These are phyloP conservation scores for Phytophthora palmivora DNA, from an alignment of 352 stramenopile genomes.

Conservation along the genomic window DNA sequence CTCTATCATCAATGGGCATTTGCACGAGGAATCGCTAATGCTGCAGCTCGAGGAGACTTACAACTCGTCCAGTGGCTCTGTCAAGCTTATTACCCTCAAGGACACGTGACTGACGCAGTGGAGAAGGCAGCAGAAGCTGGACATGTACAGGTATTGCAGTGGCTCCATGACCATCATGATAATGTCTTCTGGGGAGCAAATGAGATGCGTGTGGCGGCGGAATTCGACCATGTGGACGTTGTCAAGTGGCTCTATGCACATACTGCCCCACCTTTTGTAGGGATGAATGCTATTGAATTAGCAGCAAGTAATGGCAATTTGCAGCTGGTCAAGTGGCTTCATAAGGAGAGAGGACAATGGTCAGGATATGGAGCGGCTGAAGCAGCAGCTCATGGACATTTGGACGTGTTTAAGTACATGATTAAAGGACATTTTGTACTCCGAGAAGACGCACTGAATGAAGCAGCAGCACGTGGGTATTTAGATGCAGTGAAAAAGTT, in stretches of 20 bases:
- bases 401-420: constrained; percentile 48
- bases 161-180: constrained; percentile 26
- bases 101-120: constrained; percentile 36
- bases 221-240: constrained; percentile 28
- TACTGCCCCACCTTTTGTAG: constrained; percentile 36
- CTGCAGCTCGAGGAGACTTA: constrained; percentile 32
- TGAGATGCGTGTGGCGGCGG: constrained; percentile 38
- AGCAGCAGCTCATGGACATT: constrained; percentile 41
- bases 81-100: constrained; percentile 29
- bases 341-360: constrained; percentile 36
- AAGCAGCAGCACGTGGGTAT: constrained; percentile 38
- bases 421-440: constrained; percentile 44
- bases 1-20: constrained; percentile 43
- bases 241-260: constrained; percentile 43
- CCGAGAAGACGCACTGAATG: constrained; percentile 28
- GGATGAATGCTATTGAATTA: constrained; percentile 38
- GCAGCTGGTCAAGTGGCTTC: constrained; percentile 45
- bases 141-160: constrained; percentile 34
- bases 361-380: constrained; percentile 42
- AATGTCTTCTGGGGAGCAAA: constrained; percentile 45
- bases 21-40: constrained; percentile 28
- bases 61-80: constrained; percentile 37
- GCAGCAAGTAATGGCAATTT: constrained; percentile 45
- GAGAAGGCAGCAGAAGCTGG: constrained; percentile 28
- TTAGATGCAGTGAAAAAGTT: constrained; percentile 46